Conservation (phyloP, 768 basidiomycete genomes). For the Pulveroboletus ravenelii region DNA sequence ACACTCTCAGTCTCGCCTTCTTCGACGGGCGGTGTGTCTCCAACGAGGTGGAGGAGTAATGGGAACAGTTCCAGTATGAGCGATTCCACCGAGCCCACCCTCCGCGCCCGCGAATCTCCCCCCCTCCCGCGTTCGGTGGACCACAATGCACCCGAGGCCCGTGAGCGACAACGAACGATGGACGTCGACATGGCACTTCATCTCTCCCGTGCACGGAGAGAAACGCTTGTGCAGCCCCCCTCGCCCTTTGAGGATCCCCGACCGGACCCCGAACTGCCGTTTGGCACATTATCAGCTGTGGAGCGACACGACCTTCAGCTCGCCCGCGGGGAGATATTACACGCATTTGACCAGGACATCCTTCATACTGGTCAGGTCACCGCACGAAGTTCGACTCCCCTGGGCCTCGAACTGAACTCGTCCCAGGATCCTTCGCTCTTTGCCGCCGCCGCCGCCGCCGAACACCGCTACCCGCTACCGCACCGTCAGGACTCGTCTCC, state of each 20-base stretch:
- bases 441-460: background rate
- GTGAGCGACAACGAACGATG: constrained; percentile 88
- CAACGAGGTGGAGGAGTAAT: constrained; percentile 34
- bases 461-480: constrained; percentile 18
- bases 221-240: constrained; percentile 44
- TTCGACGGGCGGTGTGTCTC: constrained; percentile 38
- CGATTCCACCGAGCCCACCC: constrained; percentile 36
- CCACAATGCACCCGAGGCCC: constrained; percentile 65
- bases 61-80: constrained; percentile 35
- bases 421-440: constrained; percentile 49
- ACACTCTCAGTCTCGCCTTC: constrained; percentile 39
- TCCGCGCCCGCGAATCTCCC: constrained; percentile 55
- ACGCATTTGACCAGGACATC: constrained; percentile 4
- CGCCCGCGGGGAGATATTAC: constrained; percentile 32
- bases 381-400: constrained; percentile 11
- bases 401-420: constrained; percentile 37
- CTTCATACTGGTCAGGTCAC: constrained; percentile 9
- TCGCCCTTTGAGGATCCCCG: constrained; percentile 31
- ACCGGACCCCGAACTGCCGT: constrained; percentile 30
- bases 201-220: constrained; percentile 65
- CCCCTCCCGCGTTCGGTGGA: constrained; percentile 59
- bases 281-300: constrained; percentile 42
- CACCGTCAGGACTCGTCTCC: constrained; percentile 37
- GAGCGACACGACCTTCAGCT: constrained; percentile 47
- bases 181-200: constrained; percentile 92